phyloP scores from a whole-genome alignment of 1,139 yeast species.

The Ogataea hybrid region DNA sequence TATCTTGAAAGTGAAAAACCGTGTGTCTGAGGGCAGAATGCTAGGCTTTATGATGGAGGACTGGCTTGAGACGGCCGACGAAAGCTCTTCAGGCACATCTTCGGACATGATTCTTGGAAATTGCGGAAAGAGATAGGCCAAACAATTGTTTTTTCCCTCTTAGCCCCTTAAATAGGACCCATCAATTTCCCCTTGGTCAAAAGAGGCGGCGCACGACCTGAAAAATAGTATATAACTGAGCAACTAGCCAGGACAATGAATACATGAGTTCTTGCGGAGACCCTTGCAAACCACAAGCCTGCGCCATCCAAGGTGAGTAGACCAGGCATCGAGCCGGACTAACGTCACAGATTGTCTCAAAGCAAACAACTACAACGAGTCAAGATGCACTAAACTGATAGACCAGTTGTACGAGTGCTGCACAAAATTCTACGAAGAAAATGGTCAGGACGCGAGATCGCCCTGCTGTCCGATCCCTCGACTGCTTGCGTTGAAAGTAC shows the following conservation, averaged over 20 bases:
- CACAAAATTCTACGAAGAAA: conserved; percentile 46
- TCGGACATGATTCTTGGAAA: conserved; percentile 1
- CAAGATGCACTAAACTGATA: conserved; percentile 57
- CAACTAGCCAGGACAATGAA: not conserved
- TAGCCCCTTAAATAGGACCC: conserved; percentile 8
- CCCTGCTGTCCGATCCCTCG: conserved; percentile 66
- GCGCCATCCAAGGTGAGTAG: conserved; percentile 58
- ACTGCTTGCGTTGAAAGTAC: conserved; percentile 53
- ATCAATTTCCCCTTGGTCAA: conserved; percentile 5
- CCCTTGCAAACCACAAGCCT: conserved; percentile 66
- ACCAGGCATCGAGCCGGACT: not conserved
- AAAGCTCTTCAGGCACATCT: conserved; percentile 3
- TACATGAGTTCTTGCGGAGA: conserved; percentile 29
- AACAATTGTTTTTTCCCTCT: conserved; percentile 5
- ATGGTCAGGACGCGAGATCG: conserved; percentile 54
- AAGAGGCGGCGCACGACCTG: conserved; percentile 7
- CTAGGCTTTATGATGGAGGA: conserved; percentile 29
- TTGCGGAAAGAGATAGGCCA: conserved; percentile 12
- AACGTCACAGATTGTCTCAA: conserved; percentile 44
- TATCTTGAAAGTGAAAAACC: conserved; percentile 23
- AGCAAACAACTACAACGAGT: conserved; percentile 53
- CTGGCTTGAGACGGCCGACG: conserved; percentile 9
- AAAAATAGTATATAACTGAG: not conserved
- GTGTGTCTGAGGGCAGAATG: conserved; percentile 20
- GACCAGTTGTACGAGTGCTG: conserved; percentile 65